phyloP scores from a whole-genome alignment of 2,329 filamentous ascomycete species.

The Rhynchosporium graminicola region DNA sequence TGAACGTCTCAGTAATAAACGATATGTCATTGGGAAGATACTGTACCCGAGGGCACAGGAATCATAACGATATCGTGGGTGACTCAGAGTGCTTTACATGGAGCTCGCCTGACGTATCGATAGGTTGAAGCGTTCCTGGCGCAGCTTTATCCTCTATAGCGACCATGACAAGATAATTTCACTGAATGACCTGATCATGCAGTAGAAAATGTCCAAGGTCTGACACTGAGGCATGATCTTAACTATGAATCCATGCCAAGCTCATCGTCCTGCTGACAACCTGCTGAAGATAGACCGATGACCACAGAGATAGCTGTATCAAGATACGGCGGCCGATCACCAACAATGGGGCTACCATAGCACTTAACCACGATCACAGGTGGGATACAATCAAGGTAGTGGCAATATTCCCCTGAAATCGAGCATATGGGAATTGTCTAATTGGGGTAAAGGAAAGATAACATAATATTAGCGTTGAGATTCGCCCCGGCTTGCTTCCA shows the following conservation, averaged over 20 bases:
- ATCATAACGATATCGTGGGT: conserved; percentile 37
- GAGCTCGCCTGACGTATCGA: conserved; percentile 34
- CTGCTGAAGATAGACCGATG: not conserved
- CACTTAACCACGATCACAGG: conserved; percentile 11
- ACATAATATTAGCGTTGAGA: not conserved
- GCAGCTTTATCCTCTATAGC: conserved; percentile 27
- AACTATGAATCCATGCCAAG: conserved; percentile 11
- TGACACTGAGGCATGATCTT: conserved; percentile 8
- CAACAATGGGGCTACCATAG: not conserved
- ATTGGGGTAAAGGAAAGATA: not conserved
- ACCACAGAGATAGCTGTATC: conserved; percentile 11
- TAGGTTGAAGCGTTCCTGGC: conserved; percentile 38
- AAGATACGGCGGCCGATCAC: not conserved
- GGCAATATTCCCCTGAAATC: not conserved
- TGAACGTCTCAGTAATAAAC: not conserved
- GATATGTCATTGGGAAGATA: not conserved
- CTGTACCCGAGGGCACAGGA: conserved; percentile 36
- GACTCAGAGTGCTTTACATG: conserved; percentile 30
- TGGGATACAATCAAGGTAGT: conserved; percentile 6
- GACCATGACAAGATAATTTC: conserved; percentile 20
- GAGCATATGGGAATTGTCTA: no score
- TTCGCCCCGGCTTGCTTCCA: not conserved
- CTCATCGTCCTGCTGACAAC: not conserved
- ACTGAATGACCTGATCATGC: not conserved
- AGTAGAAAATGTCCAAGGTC: not conserved